Base-by-base conservation (phyloP, 2,329 filamentous ascomycete genomes). In the Trichoderma arundinaceum region DNA sequence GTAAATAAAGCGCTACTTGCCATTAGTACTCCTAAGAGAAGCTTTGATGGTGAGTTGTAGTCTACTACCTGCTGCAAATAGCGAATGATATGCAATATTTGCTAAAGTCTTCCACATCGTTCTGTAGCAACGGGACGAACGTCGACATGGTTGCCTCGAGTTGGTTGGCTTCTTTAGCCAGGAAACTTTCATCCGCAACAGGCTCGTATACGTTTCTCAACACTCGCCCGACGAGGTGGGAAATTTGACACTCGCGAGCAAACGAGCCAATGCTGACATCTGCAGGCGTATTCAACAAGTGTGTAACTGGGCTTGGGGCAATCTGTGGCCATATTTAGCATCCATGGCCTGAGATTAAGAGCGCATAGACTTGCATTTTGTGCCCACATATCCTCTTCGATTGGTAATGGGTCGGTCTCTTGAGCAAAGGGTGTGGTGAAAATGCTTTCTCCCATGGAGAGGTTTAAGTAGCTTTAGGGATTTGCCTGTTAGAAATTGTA, bases 391-490 rank as follows among this genome's bases (percentile, higher is more conserved):
- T 28, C 22, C 22, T 28, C 22, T 28, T 28, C 22, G 4, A 28
- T 28, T 28, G 22, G 22, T 4, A 28, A 28, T 2, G 22, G 22
- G 22, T 28, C 22, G 22, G 22, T 28, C 22, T 28, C 22, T 28
- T 28, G 22, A 2, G 22, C 22, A 28, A 28, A 28, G 2, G 22
- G 22, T 4, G 22, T 28, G 22, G 33, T 53, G 17, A 38, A 53
- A 7, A 19, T 4, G 52, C 52, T 54, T 41, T 39, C 52, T 41
- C 52, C 52, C 52, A 54, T 15, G 19, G 17, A 54, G 35, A 54
- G 52, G 32, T 54, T 54, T 15, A 54, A 28, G 17, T 54, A 54
- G 4, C 52, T 54, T 28, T 2, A 1, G 9, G 22, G 22, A 8
- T 6, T 5, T 7, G 1, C 13, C 1, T 15, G 19, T 54, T 41